These are phyloP conservation scores for Xylaria grammica DNA, from an alignment of 495 filamentous ascomycete genomes.

Conservation along the genomic window DNA sequence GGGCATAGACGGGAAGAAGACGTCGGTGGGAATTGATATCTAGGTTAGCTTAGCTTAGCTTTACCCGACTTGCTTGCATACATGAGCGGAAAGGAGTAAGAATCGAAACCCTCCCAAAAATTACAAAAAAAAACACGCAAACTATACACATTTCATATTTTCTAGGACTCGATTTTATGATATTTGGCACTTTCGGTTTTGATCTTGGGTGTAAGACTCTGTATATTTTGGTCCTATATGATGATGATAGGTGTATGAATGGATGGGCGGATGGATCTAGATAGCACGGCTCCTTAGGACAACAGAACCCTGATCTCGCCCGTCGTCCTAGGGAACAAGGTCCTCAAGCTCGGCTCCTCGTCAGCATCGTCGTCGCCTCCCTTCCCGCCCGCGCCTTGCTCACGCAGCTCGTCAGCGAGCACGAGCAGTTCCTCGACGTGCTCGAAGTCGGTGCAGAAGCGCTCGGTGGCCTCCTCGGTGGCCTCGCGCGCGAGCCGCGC, in stretches of 20 bases:
- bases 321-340: slow-evolving; percentile 80
- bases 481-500: slow-evolving; percentile 71
- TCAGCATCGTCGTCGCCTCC: slow-evolving; percentile 37
- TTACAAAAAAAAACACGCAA: background rate
- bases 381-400: slow-evolving; percentile 42
- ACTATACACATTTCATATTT: no score
- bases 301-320: slow-evolving; percentile 85
- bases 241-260: background rate
- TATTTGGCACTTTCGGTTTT: background rate
- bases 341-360: slow-evolving; percentile 56
- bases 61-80: background rate
- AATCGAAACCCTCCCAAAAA: no score
- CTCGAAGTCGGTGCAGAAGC: slow-evolving; percentile 91
- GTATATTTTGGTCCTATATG: background rate
- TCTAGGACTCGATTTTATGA: no score
- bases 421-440: slow-evolving; percentile 71
- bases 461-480: slow-evolving; percentile 81
- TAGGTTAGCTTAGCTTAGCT: background rate
- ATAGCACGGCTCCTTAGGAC: slow-evolving; percentile 39
- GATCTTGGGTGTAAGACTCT: no score
- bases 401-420: slow-evolving; percentile 49
- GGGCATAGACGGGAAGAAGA: no score
- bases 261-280: background rate
- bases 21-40: no score
- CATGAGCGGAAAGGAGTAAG: background rate